These are phyloP conservation scores for Cyphellophora attinorum DNA, from an alignment of 2,329 filamentous ascomycete species.

Conservation along the genomic window DNA sequence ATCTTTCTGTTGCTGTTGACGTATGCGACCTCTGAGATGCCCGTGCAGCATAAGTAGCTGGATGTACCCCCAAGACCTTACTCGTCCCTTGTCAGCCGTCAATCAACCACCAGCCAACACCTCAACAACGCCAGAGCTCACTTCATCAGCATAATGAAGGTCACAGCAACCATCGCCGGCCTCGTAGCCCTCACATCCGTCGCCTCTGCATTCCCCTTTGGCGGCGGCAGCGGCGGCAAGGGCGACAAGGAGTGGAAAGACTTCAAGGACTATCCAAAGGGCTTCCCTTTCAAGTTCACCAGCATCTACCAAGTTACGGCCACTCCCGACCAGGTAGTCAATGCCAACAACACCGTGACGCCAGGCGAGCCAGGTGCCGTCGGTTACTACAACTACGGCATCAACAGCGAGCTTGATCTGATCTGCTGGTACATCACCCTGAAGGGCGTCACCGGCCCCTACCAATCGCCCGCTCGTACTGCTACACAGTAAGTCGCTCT, in stretches of 20 bases:
- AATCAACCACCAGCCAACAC: not conserved
- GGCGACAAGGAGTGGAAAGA: not conserved
- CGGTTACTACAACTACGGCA: slow-evolving; percentile 43
- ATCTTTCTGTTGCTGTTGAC: no score
- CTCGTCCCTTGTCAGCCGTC: not conserved
- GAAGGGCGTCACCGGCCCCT: slow-evolving; percentile 39
- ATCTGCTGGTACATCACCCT: slow-evolving; percentile 44
- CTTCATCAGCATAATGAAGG: slow-evolving; percentile 5
- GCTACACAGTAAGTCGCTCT: no score
- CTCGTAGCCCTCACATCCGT: slow-evolving; percentile 2
- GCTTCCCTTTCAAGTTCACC: slow-evolving; percentile 30
- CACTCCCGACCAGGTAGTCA: slow-evolving; percentile 41
- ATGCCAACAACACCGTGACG: slow-evolving; percentile 25
- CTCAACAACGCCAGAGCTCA: no score
- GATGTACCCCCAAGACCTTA: no score
- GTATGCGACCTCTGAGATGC: no score
- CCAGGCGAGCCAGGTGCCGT: slow-evolving; percentile 33
- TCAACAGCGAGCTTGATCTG: slow-evolving; percentile 37
- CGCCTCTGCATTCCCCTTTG: slow-evolving; percentile 2
- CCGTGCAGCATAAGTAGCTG: no score
- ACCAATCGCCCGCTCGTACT: slow-evolving; percentile 40
- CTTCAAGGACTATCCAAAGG: slow-evolving; percentile 1
- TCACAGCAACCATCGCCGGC: not conserved
- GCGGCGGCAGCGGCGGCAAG: not conserved
- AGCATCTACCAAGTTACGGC: slow-evolving; percentile 40